A percentile compares a stretch with the other conserved stretches of the same genome.
Evolutionary conservation across 169 alveolate species (phyloP).

Genomic region (Plasmodium yoelii): DNA sequence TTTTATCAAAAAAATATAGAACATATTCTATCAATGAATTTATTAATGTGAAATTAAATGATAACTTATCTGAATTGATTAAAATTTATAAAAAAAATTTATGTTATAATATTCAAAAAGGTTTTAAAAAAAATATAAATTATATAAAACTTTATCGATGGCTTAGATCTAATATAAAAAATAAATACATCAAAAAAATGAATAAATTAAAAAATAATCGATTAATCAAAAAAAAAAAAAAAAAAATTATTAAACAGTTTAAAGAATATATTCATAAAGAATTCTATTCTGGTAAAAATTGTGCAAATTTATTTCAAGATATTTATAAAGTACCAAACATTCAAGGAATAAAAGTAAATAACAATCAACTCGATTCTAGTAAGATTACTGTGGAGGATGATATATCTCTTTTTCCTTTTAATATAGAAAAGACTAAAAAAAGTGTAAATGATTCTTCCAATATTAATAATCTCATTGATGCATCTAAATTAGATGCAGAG

Average conservation of each 20-base stretch:
- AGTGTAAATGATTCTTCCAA: no score
- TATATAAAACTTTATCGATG: background rate
- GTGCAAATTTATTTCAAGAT: background rate
- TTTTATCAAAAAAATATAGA: slow-evolving; percentile 45
- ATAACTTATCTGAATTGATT: slow-evolving; percentile 34
- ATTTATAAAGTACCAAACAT: no score
- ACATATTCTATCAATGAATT: slow-evolving; percentile 63
- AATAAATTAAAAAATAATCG: slow-evolving; percentile 6
- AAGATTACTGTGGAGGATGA: no score
- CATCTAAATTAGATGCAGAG: no score
- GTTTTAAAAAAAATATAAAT: slow-evolving; percentile 8
- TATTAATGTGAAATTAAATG: slow-evolving; percentile 44
- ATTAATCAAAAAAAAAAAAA: slow-evolving; percentile 13
- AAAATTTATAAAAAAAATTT: slow-evolving; percentile 34
- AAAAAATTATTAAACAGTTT: background rate
- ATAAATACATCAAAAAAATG: background rate
- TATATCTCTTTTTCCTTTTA: no score
- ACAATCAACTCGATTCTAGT: no score
- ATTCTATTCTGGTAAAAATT: background rate
- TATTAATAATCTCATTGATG: no score
- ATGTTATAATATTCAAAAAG: slow-evolving; percentile 26
- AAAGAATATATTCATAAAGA: background rate
- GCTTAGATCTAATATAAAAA: background rate
- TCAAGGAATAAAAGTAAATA: no score
- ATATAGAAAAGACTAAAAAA: no score